phyloP scores from a whole-genome alignment of 2,329 filamentous ascomycete species.

The Boeremia exigua region DNA sequence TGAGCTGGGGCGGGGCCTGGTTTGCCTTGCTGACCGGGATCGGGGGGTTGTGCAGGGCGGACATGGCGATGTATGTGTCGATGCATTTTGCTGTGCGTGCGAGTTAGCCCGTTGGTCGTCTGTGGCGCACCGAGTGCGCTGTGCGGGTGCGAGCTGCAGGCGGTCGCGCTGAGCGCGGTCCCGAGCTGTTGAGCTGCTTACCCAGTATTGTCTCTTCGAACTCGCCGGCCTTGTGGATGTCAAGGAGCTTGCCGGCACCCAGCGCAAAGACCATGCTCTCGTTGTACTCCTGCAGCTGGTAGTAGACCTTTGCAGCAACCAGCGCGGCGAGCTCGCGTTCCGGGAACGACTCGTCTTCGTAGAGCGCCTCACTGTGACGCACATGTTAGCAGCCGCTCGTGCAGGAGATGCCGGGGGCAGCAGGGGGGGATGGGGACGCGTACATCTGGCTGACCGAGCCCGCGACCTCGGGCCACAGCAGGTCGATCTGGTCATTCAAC shows the following conservation, averaged over 20 bases:
- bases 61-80: constrained; percentile 92
- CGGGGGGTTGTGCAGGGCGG: constrained; percentile 64
- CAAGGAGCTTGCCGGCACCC: constrained; percentile 92
- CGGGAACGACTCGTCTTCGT: constrained; percentile 94
- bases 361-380: constrained; percentile 81
- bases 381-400: constrained; percentile 32
- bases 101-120: constrained; percentile 20
- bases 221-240: constrained; percentile 87
- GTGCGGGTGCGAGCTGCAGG: not conserved
- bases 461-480: constrained; percentile 97
- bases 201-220: constrained; percentile 99
- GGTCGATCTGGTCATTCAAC: constrained; percentile 94
- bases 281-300: constrained; percentile 97
- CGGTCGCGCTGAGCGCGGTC: no score
- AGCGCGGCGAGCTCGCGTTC: constrained; percentile 93
- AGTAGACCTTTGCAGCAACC: constrained; percentile 97
- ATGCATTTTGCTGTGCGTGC: constrained; percentile 77
- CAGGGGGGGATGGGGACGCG: constrained; percentile 43
- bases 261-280: constrained; percentile 99
- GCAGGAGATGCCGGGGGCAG: not conserved
- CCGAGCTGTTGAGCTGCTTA: constrained; percentile 43
- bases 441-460: constrained; percentile 93
- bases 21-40: constrained; percentile 56
- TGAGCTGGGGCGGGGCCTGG: constrained; percentile 69
- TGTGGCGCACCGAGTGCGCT: not conserved